These are phyloP conservation scores for Hymenoscyphus repandus DNA, from an alignment of 2,329 filamentous ascomycete species.

Conservation along the genomic window DNA sequence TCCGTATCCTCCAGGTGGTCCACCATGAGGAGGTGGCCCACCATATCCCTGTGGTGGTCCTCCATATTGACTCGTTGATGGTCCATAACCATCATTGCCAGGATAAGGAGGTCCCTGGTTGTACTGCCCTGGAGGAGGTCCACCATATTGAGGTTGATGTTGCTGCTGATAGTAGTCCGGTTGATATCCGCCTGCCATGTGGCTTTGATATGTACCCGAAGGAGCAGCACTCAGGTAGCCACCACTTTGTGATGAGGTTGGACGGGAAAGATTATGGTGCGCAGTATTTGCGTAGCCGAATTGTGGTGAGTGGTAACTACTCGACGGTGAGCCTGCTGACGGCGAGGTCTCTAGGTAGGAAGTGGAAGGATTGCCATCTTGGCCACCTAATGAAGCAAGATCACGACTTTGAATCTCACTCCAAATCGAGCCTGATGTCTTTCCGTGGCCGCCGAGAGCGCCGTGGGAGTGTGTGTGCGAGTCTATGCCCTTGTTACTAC, in stretches of 20 bases:
- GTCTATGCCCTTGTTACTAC: conserved; percentile 13
- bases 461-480: conserved; percentile 30
- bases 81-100: not conserved
- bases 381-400: conserved; percentile 48
- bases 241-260: conserved; percentile 17
- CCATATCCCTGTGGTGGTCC: not conserved
- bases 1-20: not conserved
- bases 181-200: conserved; percentile 13
- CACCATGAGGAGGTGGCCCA: not conserved
- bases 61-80: not conserved
- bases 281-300: conserved; percentile 24
- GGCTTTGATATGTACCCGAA: conserved; percentile 17
- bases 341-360: conserved; percentile 21
- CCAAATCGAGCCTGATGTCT: conserved; percentile 56
- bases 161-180: conserved; percentile 10
- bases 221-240: conserved; percentile 22
- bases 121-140: conserved; percentile 5
- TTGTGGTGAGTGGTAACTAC: conserved; percentile 18
- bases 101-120: not conserved
- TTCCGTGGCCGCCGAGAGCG: conserved; percentile 43
- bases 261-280: conserved; percentile 15
- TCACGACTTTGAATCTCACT: conserved; percentile 56
- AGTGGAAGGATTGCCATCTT: conserved; percentile 36
- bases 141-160: conserved; percentile 9
- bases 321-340: conserved; percentile 23